A percentile compares a stretch with the other conserved stretches of the same genome.
phyloP scores from a whole-genome alignment of 73 alveolate genomes.

The Paramecium caudatum region DNA sequence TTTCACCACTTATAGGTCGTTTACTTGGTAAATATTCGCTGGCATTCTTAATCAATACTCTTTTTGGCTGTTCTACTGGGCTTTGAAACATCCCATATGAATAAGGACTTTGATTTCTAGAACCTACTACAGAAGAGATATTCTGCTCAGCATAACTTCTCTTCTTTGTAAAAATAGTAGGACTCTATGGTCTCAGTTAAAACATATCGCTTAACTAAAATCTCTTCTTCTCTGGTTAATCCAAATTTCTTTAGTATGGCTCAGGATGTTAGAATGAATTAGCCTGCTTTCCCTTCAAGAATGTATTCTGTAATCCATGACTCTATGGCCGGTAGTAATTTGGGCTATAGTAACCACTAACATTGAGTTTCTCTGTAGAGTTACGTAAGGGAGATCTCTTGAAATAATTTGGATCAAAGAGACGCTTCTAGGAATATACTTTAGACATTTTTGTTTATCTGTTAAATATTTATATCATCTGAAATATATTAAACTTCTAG shows the following conservation, averaged over 20 bases:
- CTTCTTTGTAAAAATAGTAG: constrained; percentile 37
- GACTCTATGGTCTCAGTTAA: not conserved
- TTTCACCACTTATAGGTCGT: not conserved
- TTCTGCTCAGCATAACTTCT: not conserved
- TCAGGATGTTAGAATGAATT: constrained; percentile 15
- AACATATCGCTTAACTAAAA: not conserved
- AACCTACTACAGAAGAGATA: not conserved
- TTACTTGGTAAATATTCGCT: constrained; percentile 15
- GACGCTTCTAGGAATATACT: too few relatives aligned
- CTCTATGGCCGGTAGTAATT: too few relatives aligned
- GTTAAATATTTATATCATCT: too few relatives aligned
- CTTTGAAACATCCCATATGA: not conserved
- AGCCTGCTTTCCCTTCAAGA: too few relatives aligned
- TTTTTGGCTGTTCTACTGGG: not conserved
- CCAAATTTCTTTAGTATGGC: not conserved
- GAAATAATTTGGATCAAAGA: too few relatives aligned
- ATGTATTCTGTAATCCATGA: too few relatives aligned
- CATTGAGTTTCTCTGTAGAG: too few relatives aligned
- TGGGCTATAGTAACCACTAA: too few relatives aligned
- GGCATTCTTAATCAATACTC: constrained; percentile 2
- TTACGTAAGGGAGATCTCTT: too few relatives aligned
- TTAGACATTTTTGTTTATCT: too few relatives aligned
- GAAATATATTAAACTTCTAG: constrained; percentile 44
- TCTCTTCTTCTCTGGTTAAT: not conserved
- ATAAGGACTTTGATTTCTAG: not conserved